These are phyloP conservation scores for Mycena belliarum DNA, from an alignment of 768 basidiomycete species.

Conservation along the genomic window DNA sequence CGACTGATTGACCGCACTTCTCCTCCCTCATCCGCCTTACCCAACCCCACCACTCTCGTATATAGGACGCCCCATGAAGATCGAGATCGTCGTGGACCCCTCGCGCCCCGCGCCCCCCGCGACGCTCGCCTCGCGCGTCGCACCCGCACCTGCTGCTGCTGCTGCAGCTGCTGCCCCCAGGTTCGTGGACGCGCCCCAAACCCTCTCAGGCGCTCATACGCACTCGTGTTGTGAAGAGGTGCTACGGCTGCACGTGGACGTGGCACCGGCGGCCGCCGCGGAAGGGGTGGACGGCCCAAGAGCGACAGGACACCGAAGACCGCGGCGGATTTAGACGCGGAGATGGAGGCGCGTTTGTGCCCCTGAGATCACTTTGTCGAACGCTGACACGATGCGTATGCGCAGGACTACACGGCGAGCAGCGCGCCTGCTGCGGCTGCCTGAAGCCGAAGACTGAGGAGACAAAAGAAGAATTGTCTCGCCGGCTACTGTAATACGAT, in stretches of 20 bases:
- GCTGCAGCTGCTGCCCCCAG: slow-evolving; percentile 33
- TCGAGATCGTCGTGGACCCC: slow-evolving; percentile 94
- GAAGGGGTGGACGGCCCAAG: slow-evolving; percentile 46
- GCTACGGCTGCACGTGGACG: slow-evolving; percentile 31
- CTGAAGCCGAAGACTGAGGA: slow-evolving; percentile 17
- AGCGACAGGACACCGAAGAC: slow-evolving; percentile 72
- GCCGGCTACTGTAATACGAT: not conserved
- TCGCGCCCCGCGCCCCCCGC: slow-evolving; percentile 46
- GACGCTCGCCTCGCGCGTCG: slow-evolving; percentile 82
- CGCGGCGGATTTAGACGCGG: slow-evolving; percentile 91
- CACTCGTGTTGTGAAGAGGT: slow-evolving; percentile 23
- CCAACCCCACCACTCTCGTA: slow-evolving; percentile 18
- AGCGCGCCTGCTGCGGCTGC: slow-evolving; percentile 51
- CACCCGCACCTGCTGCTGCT: slow-evolving; percentile 58
- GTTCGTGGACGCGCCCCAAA: slow-evolving; percentile 25
- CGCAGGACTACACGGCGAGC: slow-evolving; percentile 71
- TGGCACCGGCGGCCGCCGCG: slow-evolving; percentile 42
- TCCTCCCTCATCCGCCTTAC: slow-evolving; percentile 39
- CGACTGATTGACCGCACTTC: slow-evolving; percentile 40
- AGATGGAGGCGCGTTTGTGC: slow-evolving; percentile 82
- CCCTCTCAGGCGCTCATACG: too few relatives aligned
- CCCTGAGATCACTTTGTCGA: too few relatives aligned
- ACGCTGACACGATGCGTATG: too few relatives aligned
- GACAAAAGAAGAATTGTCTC: not conserved
- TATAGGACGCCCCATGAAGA: slow-evolving; percentile 96